A percentile compares a stretch with the other conserved stretches of the same genome.
Conservation (phyloP, 2,329 filamentous ascomycete genomes). For the Fusarium redolens region DNA sequence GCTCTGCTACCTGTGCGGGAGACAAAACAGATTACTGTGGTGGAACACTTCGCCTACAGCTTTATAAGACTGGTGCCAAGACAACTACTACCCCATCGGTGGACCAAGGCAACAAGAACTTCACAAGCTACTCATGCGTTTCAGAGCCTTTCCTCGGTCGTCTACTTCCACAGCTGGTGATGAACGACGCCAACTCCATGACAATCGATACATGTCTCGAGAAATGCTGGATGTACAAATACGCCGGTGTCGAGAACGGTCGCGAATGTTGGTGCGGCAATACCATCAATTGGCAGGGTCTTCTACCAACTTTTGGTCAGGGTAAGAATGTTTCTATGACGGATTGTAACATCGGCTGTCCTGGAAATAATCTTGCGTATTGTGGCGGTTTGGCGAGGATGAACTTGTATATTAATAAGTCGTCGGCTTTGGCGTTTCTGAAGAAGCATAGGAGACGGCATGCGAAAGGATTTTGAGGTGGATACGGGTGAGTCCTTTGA, state of each 20-base stretch:
- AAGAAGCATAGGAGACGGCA: conserved; percentile 20
- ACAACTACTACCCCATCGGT: conserved; percentile 38
- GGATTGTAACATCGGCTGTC: conserved; percentile 50
- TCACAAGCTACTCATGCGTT: conserved; percentile 52
- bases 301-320: conserved; percentile 23
- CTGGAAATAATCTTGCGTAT: conserved; percentile 47
- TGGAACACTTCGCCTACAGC: conserved; percentile 47
- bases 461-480: background rate
- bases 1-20: conserved; percentile 49
- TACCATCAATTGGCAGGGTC: conserved; percentile 44
- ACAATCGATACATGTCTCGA: conserved; percentile 50
- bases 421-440: conserved; percentile 9
- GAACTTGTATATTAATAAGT: conserved; percentile 49
- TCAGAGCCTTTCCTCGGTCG: conserved; percentile 49
- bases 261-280: conserved; percentile 55
- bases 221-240: conserved; percentile 50
- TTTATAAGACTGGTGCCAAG: conserved; percentile 46
- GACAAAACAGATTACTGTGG: conserved; percentile 52
- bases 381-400: conserved; percentile 49
- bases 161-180: conserved; percentile 46
- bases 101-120: conserved; percentile 51
- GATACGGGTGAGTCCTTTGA: rapidly evolving
- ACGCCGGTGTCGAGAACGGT: conserved; percentile 53
- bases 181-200: conserved; percentile 49
- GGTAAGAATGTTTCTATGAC: conserved; percentile 47